Base-by-base conservation (phyloP, 805 yeast genomes). In the Sugiyamaella qingdaonensis region DNA sequence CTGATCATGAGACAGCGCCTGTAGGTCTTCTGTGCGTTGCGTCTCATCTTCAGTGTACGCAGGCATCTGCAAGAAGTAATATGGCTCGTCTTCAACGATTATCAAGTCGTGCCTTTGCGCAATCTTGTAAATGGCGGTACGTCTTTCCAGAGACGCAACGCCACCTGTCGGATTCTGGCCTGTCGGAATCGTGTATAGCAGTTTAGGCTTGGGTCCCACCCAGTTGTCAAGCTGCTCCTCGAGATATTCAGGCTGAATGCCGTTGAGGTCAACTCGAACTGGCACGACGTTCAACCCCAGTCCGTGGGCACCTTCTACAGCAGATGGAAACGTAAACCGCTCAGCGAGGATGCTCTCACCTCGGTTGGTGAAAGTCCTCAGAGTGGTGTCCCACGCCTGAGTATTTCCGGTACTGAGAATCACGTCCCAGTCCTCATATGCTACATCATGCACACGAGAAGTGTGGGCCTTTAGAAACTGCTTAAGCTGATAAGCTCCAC, bases 111-210 rank as follows among this genome's bases (percentile, higher is more conserved):
- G 86, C 73, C 88, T 84, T 66, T 81, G 83, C 32, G 95, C 92
- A 57, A 91, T 67, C 56, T 79, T 78, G 71, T 90, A 91, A 60
- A 94, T 79, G 53, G 78, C 80, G 56, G 72, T 68, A 73, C 97
- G 87, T 75, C 98, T 83, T 63, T 88, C 91, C 29, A 64, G 72
- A 33, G 85, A 74, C 63, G 92, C 75, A 21, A 88, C 86, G 2
- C 95, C 84, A 36, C 99, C 99, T 14, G 97, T 90, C 58, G 99
- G 99, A 78, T 92, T 92, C 75, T 92, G 98, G 57, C 99, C 99
- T 5, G 97, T 92, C 60, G 92, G 85, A 63, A 92, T 88, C 41
- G 92, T 84, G 80, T 92, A 92, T 61, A 92, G 76, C 55, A 91
- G 73, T 70, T 85, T 89, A 60, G 98, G 97, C 70, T 82, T 82